A percentile compares a stretch with the other conserved stretches of the same genome.
Conservation (phyloP, 176 grass and related monocot genomes). For the Triticum urartu region DNA sequence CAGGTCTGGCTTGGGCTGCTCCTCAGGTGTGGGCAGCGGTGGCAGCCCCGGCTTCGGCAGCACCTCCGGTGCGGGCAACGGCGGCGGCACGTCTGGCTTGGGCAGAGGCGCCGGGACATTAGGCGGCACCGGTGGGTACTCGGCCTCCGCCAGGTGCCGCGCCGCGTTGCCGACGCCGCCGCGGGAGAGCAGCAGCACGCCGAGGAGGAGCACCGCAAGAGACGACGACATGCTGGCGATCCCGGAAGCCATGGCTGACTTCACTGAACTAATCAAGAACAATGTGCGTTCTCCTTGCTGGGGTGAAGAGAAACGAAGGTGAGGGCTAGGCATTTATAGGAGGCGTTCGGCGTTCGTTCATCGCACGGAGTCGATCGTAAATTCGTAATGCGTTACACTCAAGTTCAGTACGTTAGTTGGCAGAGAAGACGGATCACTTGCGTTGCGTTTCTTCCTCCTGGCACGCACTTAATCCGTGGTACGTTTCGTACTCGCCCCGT, state of each 20-base stretch:
- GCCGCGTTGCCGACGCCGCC: constrained; percentile 4
- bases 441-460: background rate
- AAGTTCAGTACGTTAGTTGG: background rate
- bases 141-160: constrained; percentile 1
- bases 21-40: background rate
- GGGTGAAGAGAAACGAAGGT: background rate
- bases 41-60: background rate
- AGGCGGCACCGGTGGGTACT: background rate
- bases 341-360: background rate
- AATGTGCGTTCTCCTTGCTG: background rate
- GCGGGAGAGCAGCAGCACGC: constrained; percentile 16
- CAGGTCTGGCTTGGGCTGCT: background rate
- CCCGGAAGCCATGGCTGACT: constrained; percentile 26
- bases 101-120: background rate
- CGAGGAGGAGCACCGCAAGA: background rate
- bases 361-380: background rate
- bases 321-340: constrained; percentile 26
- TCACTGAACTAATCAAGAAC: background rate
- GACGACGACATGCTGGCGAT: background rate
- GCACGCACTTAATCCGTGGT: background rate
- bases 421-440: background rate
- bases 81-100: background rate
- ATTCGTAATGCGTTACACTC: background rate
- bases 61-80: background rate
- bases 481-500: background rate